Conservation (phyloP, 2,329 filamentous ascomycete species). For the Xylariaceae sp. region DNA sequence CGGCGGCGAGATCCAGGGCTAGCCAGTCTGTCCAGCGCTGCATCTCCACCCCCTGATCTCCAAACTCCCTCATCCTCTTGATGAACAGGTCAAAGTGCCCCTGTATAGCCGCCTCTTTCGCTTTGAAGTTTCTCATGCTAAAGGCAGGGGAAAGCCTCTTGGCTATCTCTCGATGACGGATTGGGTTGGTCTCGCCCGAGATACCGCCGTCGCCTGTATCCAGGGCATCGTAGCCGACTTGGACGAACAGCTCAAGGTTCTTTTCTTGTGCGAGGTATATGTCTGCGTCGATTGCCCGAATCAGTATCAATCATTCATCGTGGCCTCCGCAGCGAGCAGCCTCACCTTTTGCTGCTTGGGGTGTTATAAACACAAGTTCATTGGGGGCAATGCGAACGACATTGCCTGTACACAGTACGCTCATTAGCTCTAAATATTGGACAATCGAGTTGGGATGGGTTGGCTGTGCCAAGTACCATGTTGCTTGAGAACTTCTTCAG, state of each 20-base stretch:
- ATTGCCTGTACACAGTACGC: conserved; percentile 3
- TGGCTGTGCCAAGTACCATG: conserved; percentile 3
- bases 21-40: conserved; percentile 15
- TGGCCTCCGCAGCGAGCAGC: neutral
- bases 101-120: conserved; percentile 7
- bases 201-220: conserved; percentile 10
- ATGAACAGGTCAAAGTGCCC: conserved; percentile 8
- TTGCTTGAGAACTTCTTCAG: conserved; percentile 4
- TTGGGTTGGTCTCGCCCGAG: conserved; percentile 9
- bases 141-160: conserved; percentile 10
- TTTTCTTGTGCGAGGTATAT: conserved; percentile 8
- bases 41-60: conserved; percentile 6
- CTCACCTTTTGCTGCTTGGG: conserved; percentile 7
- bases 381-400: conserved; percentile 6
- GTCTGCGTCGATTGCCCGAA: no score
- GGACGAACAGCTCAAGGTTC: conserved; percentile 7
- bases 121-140: conserved; percentile 6
- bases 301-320: no score
- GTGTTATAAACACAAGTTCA: conserved; percentile 7
- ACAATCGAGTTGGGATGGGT: neutral
- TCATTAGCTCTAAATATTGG: neutral
- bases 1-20: conserved; percentile 14
- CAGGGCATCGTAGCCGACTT: conserved; percentile 7
- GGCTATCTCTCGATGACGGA: conserved; percentile 9
- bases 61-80: conserved; percentile 2